A percentile compares a stretch with the other conserved stretches of the same genome.
Evolutionary conservation across 208 protist species (phyloP).

Genomic region (Leishmania major): DNA sequence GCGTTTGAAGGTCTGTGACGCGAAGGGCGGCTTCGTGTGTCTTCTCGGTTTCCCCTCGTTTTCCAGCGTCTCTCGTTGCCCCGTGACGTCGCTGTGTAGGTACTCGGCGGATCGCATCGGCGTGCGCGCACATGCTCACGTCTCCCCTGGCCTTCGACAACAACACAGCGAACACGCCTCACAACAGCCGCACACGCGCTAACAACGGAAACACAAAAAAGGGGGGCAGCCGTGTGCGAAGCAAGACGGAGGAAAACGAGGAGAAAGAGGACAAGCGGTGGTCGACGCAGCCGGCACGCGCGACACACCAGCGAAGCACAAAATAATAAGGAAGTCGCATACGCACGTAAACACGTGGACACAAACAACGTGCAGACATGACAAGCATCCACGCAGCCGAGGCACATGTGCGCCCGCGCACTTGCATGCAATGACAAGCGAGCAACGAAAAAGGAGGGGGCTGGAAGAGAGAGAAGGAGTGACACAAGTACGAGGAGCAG

Average conservation of each 20-base stretch:
- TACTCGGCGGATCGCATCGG: too few relatives aligned
- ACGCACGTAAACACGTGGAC: background rate
- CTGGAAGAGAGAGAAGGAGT: background rate
- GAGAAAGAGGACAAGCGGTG: background rate
- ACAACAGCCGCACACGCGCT: background rate
- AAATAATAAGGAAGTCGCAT: conserved; percentile 11
- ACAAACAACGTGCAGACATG: background rate
- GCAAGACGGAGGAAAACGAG: background rate
- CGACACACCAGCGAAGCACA: background rate
- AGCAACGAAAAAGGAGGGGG: background rate
- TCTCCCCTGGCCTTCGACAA: background rate
- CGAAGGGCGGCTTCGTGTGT: background rate
- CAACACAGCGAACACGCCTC: background rate
- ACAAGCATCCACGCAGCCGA: background rate
- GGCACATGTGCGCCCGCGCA: too few relatives aligned
- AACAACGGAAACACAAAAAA: background rate
- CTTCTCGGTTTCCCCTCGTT: background rate
- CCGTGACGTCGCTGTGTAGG: too few relatives aligned
- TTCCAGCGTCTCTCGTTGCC: background rate
- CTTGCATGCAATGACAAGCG: background rate
- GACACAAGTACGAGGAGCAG: background rate
- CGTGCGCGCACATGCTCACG: background rate
- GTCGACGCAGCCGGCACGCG: background rate
- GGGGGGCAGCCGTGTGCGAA: background rate
- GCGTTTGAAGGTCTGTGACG: background rate